These are phyloP conservation scores for Monilinia vaccinii-corymbosi DNA, from an alignment of 2,329 filamentous ascomycete genomes.

Conservation along the genomic window DNA sequence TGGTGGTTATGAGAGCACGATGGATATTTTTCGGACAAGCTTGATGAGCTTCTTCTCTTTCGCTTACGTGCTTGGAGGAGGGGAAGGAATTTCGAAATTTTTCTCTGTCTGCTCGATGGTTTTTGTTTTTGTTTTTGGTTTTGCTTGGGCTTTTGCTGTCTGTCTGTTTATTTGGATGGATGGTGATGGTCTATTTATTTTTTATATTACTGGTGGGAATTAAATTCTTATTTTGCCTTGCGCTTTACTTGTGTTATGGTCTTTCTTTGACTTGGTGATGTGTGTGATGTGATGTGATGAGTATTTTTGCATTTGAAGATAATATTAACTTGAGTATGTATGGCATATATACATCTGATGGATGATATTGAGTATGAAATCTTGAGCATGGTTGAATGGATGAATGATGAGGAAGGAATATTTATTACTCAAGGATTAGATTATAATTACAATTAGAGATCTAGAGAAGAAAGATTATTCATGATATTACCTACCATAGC, in stretches of 20 bases:
- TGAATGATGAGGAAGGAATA: too few species aligned
- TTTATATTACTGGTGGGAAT: background rate
- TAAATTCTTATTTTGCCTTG: constrained; percentile 8
- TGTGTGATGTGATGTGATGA: background rate
- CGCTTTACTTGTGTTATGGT: background rate
- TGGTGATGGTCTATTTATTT: background rate
- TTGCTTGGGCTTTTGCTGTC: background rate
- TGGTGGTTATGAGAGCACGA: background rate
- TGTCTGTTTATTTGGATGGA: background rate
- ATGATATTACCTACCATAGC: too few species aligned
- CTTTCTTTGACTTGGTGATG: background rate
- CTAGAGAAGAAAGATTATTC: too few species aligned
- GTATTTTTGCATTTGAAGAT: background rate
- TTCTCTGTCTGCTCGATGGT: background rate
- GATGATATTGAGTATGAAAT: too few species aligned
- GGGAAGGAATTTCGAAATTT: background rate
- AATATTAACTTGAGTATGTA: background rate
- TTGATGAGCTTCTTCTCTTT: background rate
- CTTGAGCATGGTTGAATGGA: too few species aligned
- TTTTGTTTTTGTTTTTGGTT: too few species aligned
- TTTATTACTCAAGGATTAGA: too few species aligned
- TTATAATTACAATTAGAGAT: too few species aligned
- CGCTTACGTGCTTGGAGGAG: background rate
- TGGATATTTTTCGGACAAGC: background rate
- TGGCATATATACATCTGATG: background rate